Evolutionary conservation across 352 stramenopile species (phyloP).

Genomic region (Phytophthora constricta): DNA sequence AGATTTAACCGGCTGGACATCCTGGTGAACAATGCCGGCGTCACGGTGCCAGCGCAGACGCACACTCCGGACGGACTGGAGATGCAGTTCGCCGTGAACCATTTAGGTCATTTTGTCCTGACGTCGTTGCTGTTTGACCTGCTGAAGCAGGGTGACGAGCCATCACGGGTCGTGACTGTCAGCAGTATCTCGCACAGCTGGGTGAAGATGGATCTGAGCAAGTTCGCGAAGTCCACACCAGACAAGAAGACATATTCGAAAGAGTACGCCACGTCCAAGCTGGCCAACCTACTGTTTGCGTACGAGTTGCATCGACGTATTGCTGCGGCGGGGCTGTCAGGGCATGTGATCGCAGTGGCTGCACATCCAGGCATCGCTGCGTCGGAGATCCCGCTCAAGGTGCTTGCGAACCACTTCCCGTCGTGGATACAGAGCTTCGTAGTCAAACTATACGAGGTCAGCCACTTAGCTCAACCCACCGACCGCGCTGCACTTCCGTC

Average conservation of each 20-base stretch:
- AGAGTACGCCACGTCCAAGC: slow-evolving; percentile 60
- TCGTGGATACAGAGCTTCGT: slow-evolving; percentile 37
- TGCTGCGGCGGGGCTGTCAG: slow-evolving; percentile 20
- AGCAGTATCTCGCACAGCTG: slow-evolving; percentile 46
- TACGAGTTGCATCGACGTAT: slow-evolving; percentile 52
- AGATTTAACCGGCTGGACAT: slow-evolving; percentile 57
- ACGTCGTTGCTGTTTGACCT: slow-evolving; percentile 58
- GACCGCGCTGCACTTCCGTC: slow-evolving; percentile 36
- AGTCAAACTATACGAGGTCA: slow-evolving; percentile 27
- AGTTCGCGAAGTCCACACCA: slow-evolving; percentile 31
- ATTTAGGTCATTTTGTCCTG: slow-evolving; percentile 68
- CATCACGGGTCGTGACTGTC: slow-evolving; percentile 43
- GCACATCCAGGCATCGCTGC: slow-evolving; percentile 41
- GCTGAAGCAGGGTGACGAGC: slow-evolving; percentile 34
- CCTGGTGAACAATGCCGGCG: slow-evolving; percentile 66
- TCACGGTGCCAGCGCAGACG: slow-evolving; percentile 44
- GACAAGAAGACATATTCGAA: slow-evolving; percentile 44
- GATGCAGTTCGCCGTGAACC: slow-evolving; percentile 68
- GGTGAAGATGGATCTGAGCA: slow-evolving; percentile 37
- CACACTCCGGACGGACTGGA: slow-evolving; percentile 53
- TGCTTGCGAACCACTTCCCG: slow-evolving; percentile 30
- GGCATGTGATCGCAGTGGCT: slow-evolving; percentile 40
- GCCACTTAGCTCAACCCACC: slow-evolving; percentile 47
- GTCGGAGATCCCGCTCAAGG: slow-evolving; percentile 36
- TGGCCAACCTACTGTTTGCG: slow-evolving; percentile 55